Percentiles rank a stretch among this genome's conserved stretches.
Evolutionary conservation across 192 early-diverging fungal genomes (phyloP).

Genomic region (Coemansia javaensis): DNA sequence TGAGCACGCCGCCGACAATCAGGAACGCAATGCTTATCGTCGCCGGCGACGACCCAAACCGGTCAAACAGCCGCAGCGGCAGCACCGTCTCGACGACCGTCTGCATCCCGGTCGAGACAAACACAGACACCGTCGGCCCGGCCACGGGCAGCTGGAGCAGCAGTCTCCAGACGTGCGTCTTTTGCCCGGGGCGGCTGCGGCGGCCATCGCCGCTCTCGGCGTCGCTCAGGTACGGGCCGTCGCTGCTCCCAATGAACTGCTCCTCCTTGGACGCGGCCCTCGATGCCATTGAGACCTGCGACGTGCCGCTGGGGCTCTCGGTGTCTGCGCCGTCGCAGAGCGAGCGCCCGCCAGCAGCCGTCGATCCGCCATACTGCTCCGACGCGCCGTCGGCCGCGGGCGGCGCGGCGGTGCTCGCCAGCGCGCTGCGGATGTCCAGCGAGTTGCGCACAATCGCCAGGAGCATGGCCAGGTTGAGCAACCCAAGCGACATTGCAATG

Average conservation of each 20-base stretch:
- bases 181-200: too few relatives aligned
- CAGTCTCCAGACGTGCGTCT: conserved; percentile 15
- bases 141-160: conserved; percentile 26
- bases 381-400: too few relatives aligned
- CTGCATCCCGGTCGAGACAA: conserved; percentile 45
- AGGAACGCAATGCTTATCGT: conserved; percentile 41
- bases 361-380: too few relatives aligned
- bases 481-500: conserved; percentile 33
- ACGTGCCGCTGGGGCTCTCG: too few relatives aligned
- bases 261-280: not conserved
- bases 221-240: not conserved
- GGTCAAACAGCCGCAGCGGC: conserved; percentile 38
- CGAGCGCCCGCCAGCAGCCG: too few relatives aligned
- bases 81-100: conserved; percentile 41
- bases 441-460: conserved; percentile 44
- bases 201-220: not conserved
- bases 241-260: too few relatives aligned
- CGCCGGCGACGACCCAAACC: conserved; percentile 35
- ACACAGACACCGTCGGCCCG: conserved; percentile 38
- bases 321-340: too few relatives aligned
- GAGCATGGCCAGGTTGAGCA: conserved; percentile 19
- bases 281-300: not conserved
- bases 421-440: conserved; percentile 21
- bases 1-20: conserved; percentile 39
- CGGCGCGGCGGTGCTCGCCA: not conserved